Evolutionary conservation across 2,329 filamentous ascomycete species (phyloP).

Genomic region (Fusarium pseudoanthophilum): DNA sequence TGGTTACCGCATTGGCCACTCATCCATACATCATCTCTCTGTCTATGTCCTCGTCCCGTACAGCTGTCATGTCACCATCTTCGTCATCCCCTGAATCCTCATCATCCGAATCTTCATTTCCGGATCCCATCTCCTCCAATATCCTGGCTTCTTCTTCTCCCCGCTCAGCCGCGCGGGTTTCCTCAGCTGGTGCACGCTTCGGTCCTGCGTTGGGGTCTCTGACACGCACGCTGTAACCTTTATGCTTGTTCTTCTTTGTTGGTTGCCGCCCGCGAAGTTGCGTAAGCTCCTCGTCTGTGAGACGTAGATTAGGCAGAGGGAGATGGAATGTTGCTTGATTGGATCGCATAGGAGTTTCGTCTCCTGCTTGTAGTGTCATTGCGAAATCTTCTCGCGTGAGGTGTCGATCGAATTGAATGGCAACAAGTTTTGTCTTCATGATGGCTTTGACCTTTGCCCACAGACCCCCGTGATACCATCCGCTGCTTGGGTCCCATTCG

Average conservation of each 20-base stretch:
- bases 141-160: conserved; percentile 40
- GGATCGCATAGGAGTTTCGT: conserved; percentile 49
- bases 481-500: conserved; percentile 73
- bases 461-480: conserved; percentile 86
- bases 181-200: conserved; percentile 29
- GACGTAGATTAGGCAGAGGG: conserved; percentile 49
- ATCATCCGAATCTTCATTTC: conserved; percentile 45
- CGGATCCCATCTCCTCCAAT: conserved; percentile 42
- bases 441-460: conserved; percentile 86
- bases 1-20: neutral
- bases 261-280: conserved; percentile 50
- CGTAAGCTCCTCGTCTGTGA: conserved; percentile 52
- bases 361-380: conserved; percentile 49
- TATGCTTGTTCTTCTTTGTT: conserved; percentile 50
- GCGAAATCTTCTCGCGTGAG: conserved; percentile 55
- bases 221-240: conserved; percentile 50
- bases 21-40: conserved; percentile 22
- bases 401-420: conserved; percentile 67
- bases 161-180: conserved; percentile 29
- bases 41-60: conserved; percentile 18
- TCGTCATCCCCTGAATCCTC: conserved; percentile 44
- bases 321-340: conserved; percentile 48
- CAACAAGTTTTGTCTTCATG: conserved; percentile 86
- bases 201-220: conserved; percentile 37
- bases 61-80: conserved; percentile 30